These are phyloP conservation scores for Tetracladium setigerum DNA, from an alignment of 495 filamentous ascomycete genomes.

Conservation along the genomic window DNA sequence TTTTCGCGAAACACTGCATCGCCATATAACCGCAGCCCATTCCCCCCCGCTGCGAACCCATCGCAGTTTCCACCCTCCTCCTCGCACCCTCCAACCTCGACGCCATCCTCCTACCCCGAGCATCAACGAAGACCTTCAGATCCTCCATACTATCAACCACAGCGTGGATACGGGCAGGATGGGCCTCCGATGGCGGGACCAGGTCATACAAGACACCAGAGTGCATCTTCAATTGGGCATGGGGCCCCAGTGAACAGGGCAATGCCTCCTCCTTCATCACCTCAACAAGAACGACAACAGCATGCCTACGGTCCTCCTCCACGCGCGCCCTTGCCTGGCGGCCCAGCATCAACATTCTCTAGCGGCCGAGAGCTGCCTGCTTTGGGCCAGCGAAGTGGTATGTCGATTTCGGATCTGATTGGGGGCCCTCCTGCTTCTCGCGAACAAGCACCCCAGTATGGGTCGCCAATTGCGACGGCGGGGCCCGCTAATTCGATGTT, in stretches of 20 bases:
- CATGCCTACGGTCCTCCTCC: conserved; percentile 27
- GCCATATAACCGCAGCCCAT: conserved; percentile 28
- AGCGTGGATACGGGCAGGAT: conserved; percentile 38
- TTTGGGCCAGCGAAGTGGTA: conserved; percentile 57
- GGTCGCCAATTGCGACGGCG: conserved; percentile 42
- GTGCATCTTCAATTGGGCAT: conserved; percentile 41
- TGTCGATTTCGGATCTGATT: conserved; percentile 96
- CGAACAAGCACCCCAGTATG: conserved; percentile 40
- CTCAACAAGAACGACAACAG: conserved; percentile 30
- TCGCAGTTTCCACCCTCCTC: conserved; percentile 21
- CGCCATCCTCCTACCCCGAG: conserved; percentile 33
- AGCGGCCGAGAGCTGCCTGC: conserved; percentile 47
- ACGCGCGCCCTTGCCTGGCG: conserved; percentile 40
- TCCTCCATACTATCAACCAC: conserved; percentile 26
- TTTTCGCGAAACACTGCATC: conserved; percentile 30
- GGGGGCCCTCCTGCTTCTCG: conserved; percentile 52
- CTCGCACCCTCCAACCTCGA: conserved; percentile 23
- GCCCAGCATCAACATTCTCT: conserved; percentile 42
- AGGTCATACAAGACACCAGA: conserved; percentile 44
- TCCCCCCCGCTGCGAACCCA: conserved; percentile 24
- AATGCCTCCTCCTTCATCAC: conserved; percentile 48
- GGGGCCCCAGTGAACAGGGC: conserved; percentile 35
- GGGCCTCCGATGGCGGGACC: conserved; percentile 34
- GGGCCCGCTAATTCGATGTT: conserved; percentile 33
- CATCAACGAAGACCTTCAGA: conserved; percentile 41